Evolutionary conservation across 768 basidiomycete species (phyloP).

Genomic region (Pisolithus microcarpus): DNA sequence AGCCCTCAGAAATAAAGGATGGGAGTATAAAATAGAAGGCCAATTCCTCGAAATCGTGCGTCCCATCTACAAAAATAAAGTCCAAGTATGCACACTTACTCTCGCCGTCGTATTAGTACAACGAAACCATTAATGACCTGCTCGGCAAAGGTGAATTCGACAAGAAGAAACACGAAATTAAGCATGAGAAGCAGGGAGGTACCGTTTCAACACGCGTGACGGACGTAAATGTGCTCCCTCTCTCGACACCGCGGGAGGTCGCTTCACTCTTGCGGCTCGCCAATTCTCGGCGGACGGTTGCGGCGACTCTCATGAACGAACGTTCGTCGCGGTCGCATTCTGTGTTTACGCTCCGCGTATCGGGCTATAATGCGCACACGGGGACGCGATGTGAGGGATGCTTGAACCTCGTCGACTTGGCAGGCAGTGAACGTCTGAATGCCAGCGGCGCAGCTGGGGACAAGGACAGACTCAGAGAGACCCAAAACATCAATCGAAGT

Average conservation of each 20-base stretch:
- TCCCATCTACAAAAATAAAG: neutral
- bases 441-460: slow-evolving; percentile 59
- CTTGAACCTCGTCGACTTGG: slow-evolving; percentile 90
- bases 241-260: slow-evolving; percentile 73
- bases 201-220: slow-evolving; percentile 51
- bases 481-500: slow-evolving; percentile 88
- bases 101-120: slow-evolving; percentile 48
- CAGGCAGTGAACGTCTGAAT: slow-evolving; percentile 85
- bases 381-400: slow-evolving; percentile 78
- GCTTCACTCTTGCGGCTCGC: slow-evolving; percentile 65
- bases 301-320: slow-evolving; percentile 92
- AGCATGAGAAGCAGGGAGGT: slow-evolving; percentile 81
- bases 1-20: slow-evolving; percentile 73
- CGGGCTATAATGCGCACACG: slow-evolving; percentile 62
- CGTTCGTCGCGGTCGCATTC: slow-evolving; percentile 91
- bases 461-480: slow-evolving; percentile 83
- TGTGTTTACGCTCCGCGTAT: slow-evolving; percentile 84
- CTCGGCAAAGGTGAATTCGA: slow-evolving; percentile 78
- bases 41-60: slow-evolving; percentile 89
- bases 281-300: slow-evolving; percentile 77
- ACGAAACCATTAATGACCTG: slow-evolving; percentile 91
- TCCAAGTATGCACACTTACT: too few species aligned
- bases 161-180: slow-evolving; percentile 94
- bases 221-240: slow-evolving; percentile 66
- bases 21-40: slow-evolving; percentile 90